phyloP scores from a whole-genome alignment of 768 basidiomycete genomes.

The Serpula lacrymans region DNA sequence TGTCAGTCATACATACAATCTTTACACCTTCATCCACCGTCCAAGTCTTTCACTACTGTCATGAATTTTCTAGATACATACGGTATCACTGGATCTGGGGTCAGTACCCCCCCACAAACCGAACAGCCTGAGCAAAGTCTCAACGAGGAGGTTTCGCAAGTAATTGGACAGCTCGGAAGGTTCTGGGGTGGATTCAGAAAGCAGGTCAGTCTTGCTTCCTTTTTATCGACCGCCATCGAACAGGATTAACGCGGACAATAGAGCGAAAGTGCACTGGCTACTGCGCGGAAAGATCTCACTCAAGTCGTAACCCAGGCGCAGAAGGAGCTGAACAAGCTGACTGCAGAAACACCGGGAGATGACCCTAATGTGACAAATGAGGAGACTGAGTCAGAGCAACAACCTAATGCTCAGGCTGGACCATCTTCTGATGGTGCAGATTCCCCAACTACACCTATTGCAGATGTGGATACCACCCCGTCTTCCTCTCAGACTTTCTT shows the following conservation, averaged over 20 bases:
- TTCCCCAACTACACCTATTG: slow-evolving; percentile 15
- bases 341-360: slow-evolving; percentile 29
- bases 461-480: slow-evolving; percentile 16
- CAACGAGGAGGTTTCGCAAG: slow-evolving; percentile 86
- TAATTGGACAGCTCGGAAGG: slow-evolving; percentile 79
- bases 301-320: slow-evolving; percentile 78
- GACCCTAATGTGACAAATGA: slow-evolving; percentile 8
- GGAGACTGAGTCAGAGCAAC: slow-evolving; percentile 8
- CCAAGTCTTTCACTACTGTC: no score
- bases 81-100: slow-evolving; percentile 45
- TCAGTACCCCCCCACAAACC: slow-evolving; percentile 43
- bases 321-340: slow-evolving; percentile 65
- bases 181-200: slow-evolving; percentile 92
- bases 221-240: neutral
- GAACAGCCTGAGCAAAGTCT: slow-evolving; percentile 50
- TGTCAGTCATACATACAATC: no score
- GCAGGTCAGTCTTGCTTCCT: slow-evolving; percentile 53
- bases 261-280: slow-evolving; percentile 68
- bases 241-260: slow-evolving; percentile 25
- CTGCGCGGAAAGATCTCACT: slow-evolving; percentile 69
- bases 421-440: slow-evolving; percentile 21
- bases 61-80: slow-evolving; percentile 80
- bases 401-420: slow-evolving; percentile 21
- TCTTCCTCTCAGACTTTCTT: slow-evolving; percentile 47
- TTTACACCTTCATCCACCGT: no score